A percentile compares a stretch with the other conserved stretches of the same genome.
These are phyloP conservation scores for Trifolium dubium DNA, from an alignment of 306 rosid genomes.

Conservation along the genomic window DNA sequence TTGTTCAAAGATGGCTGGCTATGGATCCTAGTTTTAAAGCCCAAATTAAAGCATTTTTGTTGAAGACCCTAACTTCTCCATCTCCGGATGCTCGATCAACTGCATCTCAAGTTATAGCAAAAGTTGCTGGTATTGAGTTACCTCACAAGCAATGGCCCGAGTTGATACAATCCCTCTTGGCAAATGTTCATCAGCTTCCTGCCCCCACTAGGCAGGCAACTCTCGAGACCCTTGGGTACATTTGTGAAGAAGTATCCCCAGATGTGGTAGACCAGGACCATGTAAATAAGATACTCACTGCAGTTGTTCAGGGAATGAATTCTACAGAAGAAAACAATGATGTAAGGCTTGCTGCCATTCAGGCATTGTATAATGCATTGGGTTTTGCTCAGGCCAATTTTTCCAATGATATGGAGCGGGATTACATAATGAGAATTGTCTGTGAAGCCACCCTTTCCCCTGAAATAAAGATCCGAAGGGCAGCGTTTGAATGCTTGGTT, in stretches of 20 bases:
- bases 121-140: constrained; percentile 89
- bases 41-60: constrained; percentile 74
- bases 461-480: constrained; percentile 73
- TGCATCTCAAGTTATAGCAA: constrained; percentile 89
- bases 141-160: constrained; percentile 97
- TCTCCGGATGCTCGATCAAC: constrained; percentile 85
- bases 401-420: constrained; percentile 90
- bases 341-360: constrained; percentile 75
- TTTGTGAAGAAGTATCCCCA: constrained; percentile 89
- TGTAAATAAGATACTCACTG: constrained; percentile 81
- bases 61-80: constrained; percentile 75
- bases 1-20: constrained; percentile 81
- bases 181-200: constrained; percentile 77
- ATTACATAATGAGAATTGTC: constrained; percentile 86
- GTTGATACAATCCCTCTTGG: constrained; percentile 70
- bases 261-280: constrained; percentile 75
- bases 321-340: constrained; percentile 72
- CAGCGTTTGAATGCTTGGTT: constrained; percentile 88
- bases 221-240: constrained; percentile 92
- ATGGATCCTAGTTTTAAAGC: constrained; percentile 68
- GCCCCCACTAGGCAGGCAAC: constrained; percentile 83
- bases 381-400: constrained; percentile 95
- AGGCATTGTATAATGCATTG: constrained; percentile 78
- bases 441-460: constrained; percentile 90
- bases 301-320: constrained; percentile 92